Evolutionary conservation across 228 moss, liverwort and hornwort genomes (phyloP), one percentile per base, ranked within the genome.

Genomic region (Sphagnum magellanicum): DNA sequence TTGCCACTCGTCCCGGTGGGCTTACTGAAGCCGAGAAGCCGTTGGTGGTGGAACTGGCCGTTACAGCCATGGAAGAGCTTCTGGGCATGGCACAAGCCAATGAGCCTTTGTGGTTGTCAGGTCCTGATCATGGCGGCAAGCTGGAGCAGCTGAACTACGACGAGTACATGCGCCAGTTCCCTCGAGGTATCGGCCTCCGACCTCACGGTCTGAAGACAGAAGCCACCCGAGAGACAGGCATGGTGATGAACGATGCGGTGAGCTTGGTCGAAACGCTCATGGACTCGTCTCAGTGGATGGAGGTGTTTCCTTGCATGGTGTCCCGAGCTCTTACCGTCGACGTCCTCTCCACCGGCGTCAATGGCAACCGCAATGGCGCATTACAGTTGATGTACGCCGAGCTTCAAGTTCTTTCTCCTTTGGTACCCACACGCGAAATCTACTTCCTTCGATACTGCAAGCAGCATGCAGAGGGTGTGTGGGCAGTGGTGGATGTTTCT

Each of bases 401-500:
- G 68, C 68, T 86, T 4, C 93, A 94, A 16, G 87, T 94, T 1
- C 64, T 94, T 14, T 85, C 85, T 0, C 93, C 93, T 0, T 59
- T 94, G 0, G 91, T 94, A 0, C 93, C 93, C 0, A 94, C 93
- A 0, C 78, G 93, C 0, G 91, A 91, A 65, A 72, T 89, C 0
- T 94, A 91, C 17, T 94, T 94, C 3, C 55, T 94, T 59, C 83
- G 94, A 0, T 94, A 82, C 61, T 94, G 94, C 73, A 91, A 91
- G 73, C 91, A 91, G 75, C 94, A 91, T 52, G 87, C 77, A 6
- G 91, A 91, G 60, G 89, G 89, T 0, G 85, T 94, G 4, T 94
- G 94, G 94, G 94, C 86, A 4, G 89, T 94, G 32, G 91, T 91
- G 32, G 94, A 94, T 17, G 94, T 94, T 10, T 91, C 91, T n/a